These are phyloP conservation scores for Medicago lupulina DNA, from an alignment of 306 rosid genomes.

Conservation along the genomic window DNA sequence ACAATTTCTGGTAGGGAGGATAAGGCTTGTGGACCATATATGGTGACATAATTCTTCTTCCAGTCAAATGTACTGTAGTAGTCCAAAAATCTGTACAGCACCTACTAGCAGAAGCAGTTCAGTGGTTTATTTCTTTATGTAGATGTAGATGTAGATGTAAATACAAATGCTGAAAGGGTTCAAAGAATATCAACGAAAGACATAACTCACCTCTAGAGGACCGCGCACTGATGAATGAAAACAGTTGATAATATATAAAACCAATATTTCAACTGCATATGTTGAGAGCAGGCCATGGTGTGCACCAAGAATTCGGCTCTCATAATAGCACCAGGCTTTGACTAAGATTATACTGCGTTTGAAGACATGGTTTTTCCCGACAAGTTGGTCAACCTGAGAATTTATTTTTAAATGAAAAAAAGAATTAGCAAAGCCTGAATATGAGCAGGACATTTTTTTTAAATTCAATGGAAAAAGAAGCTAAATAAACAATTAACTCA, in stretches of 20 bases:
- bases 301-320: constrained; percentile 77
- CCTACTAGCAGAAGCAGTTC: constrained; percentile 52
- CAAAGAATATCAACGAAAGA: constrained; percentile 34
- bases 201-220: constrained; percentile 69
- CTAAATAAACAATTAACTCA: constrained; percentile 23
- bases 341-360: constrained; percentile 67
- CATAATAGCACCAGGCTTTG: constrained; percentile 85
- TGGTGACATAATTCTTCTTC: constrained; percentile 56
- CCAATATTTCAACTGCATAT: constrained; percentile 71
- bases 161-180: constrained; percentile 24
- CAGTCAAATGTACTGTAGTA: constrained; percentile 71
- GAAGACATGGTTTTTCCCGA: constrained; percentile 69
- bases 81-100: constrained; percentile 68
- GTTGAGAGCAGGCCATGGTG: constrained; percentile 69
- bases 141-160: constrained; percentile 35
- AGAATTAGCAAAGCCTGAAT: constrained; percentile 33
- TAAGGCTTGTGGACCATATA: constrained; percentile 57
- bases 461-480: neutral
- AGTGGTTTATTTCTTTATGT: constrained; percentile 35
- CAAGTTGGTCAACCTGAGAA: constrained; percentile 59
- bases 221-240: constrained; percentile 65
- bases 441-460: neutral
- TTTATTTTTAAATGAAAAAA: neutral
- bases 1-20: constrained; percentile 60
- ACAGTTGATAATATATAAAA: constrained; percentile 60